Base-by-base conservation (phyloP, 2,329 filamentous ascomycete species). In the Bipolaris sorokiniana region DNA sequence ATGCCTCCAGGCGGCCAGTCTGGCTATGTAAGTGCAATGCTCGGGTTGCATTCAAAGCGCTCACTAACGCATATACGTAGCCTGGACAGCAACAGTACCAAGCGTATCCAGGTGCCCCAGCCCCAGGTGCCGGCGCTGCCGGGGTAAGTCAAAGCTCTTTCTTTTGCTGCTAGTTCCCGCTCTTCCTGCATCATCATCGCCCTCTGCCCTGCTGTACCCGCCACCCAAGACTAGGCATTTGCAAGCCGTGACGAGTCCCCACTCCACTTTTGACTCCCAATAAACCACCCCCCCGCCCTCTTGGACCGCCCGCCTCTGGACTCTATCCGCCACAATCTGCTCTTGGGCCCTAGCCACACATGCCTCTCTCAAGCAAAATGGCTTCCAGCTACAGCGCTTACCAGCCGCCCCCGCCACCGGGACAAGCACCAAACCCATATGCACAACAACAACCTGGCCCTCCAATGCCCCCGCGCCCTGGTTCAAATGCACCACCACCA, bases 41-140 rank as follows among this genome's bases (percentile, higher is more conserved):
- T 50, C 41, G 49, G 51, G 57, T 41, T 15, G 33, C 58, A 42
- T 51, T 52, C 54, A 56, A 53, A 57, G 31, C 48, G 48, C 60
- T 64, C 66, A 57, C 69, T 72, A 67, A 72, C 55, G 56, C 49
- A 41, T 10, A 53, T 10, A 53, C 51, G 42, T 51, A 80, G 78
- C 78, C 78, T 63, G 76, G 78, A 49, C 80, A 83, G 65, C 76
- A 74, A 59, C 78, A 80, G 68, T 86, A 86, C 75, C 83, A 86
- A 77, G 80, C 84, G 63, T 86, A 83, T 71, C 80, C 79, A 66
- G 80, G 80, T 61, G 85, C 82, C 70, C 80, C 78, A 62, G 23
- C 23, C 23, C 6, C 26, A 28, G 80, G 79, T 66, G 72, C 74
- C 67, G 67, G 69, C 60, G 67, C 70, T 67, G 67, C 67, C 67